phyloP scores from a whole-genome alignment of 2,329 filamentous ascomycete genomes.

The Trichoderma gracile region DNA sequence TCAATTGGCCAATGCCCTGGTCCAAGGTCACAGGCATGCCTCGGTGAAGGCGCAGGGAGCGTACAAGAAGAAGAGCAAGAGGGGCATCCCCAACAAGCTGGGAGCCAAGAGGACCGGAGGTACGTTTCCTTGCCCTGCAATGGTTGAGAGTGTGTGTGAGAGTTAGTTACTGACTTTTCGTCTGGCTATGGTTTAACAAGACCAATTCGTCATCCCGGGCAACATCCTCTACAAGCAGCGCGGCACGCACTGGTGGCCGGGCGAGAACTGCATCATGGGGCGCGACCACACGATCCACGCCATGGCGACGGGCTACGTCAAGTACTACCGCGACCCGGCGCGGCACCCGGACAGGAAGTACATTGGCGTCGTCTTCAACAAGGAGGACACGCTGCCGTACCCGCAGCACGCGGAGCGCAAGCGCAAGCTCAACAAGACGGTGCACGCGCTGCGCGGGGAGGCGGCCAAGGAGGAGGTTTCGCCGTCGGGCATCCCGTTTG shows the following conservation, averaged over 20 bases:
- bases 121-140: too few relatives aligned
- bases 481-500: conserved; percentile 52
- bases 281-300: conserved; percentile 96
- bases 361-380: conserved; percentile 89
- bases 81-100: conserved; percentile 73
- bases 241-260: conserved; percentile 90
- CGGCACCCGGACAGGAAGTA: conserved; percentile 85
- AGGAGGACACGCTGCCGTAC: conserved; percentile 76
- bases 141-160: too few relatives aligned
- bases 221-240: conserved; percentile 99
- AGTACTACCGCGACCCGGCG: conserved; percentile 89
- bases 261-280: conserved; percentile 93
- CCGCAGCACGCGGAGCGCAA: conserved; percentile 71
- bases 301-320: conserved; percentile 82
- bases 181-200: conserved; percentile 51
- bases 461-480: conserved; percentile 45
- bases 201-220: conserved; percentile 89
- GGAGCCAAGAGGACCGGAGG: conserved; percentile 92
- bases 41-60: conserved; percentile 66
- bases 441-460: conserved; percentile 47
- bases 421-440: conserved; percentile 73
- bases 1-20: conserved; percentile 44
- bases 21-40: conserved; percentile 56
- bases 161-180: background rate
- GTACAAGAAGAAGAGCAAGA: conserved; percentile 64